A percentile compares a stretch with the other conserved stretches of the same genome.
These are phyloP conservation scores for Chernovozyma aurita DNA, from an alignment of 1,139 yeast species.

Conservation along the genomic window DNA sequence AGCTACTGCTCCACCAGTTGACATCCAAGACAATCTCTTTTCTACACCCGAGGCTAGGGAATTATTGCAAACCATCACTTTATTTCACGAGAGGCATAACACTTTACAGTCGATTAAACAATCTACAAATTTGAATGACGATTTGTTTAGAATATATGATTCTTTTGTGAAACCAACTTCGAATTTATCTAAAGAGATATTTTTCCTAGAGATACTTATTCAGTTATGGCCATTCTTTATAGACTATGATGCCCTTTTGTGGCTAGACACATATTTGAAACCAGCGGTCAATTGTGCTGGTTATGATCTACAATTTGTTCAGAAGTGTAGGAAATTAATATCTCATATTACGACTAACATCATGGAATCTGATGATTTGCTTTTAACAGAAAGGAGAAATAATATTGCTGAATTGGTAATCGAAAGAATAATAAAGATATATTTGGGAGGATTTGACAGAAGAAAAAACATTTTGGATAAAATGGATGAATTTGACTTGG, in stretches of 20 bases:
- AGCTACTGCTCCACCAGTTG: no score
- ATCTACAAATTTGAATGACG: slow-evolving; percentile 44
- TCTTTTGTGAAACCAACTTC: slow-evolving; percentile 29
- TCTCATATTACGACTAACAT: slow-evolving; percentile 21
- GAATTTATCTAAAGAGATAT: slow-evolving; percentile 30
- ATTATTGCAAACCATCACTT: slow-evolving; percentile 15
- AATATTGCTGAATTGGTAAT: slow-evolving; percentile 23
- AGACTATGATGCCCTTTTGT: slow-evolving; percentile 37
- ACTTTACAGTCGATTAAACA: slow-evolving; percentile 30
- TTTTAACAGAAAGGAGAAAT: slow-evolving; percentile 18
- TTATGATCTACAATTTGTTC: slow-evolving; percentile 35
- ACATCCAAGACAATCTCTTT: no score
- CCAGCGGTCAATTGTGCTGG: slow-evolving; percentile 66
- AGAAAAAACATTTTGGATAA: background rate
- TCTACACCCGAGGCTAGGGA: slow-evolving; percentile 11
- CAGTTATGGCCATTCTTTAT: slow-evolving; percentile 37
- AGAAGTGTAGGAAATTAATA: slow-evolving; percentile 40
- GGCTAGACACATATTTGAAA: slow-evolving; percentile 50
- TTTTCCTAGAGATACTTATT: slow-evolving; percentile 44
- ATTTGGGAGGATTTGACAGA: slow-evolving; percentile 19
- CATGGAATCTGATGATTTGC: slow-evolving; percentile 22
- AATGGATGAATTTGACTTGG: background rate
- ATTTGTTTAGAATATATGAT: slow-evolving; percentile 42
- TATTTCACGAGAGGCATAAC: slow-evolving; percentile 36
- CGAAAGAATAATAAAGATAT: slow-evolving; percentile 26